Evolutionary conservation across 352 stramenopile genomes (phyloP), one percentile per base, ranked within the genome.

Genomic region (Phytophthora cryptogea): DNA sequence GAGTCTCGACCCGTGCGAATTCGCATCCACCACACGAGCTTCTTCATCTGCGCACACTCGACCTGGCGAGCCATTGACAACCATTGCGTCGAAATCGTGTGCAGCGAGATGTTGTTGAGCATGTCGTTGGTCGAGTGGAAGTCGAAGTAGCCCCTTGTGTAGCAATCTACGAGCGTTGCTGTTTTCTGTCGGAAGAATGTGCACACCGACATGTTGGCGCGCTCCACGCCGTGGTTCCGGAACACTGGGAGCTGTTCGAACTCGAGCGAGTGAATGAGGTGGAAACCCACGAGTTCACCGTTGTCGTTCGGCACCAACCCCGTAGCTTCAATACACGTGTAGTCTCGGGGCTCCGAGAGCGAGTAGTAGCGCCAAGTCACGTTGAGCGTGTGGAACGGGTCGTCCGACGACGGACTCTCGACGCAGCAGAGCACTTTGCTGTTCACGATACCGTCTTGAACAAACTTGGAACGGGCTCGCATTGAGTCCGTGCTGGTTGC

Each of bases 191-290:
- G 68, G 53, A 74, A 80, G 42, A 80, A 74, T 1, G 65, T 50
- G 50, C 72, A 80, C n/a, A 67, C 62, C 2, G 68, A 78, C 72
- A 80, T 80, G 43, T 78, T 78, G n/a, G 72, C 69, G 14, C 78
- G 70, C 28, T 78, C 70, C 17, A 80, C 58, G 31, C 71, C 71
- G 31, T 62, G 31, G 27, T 68, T 68, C 4, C 54, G 43, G 37
- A 80, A 80, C 10, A 56, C 20, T 1, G 66, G 67, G 5, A 82
- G 77, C 40, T 83, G 59, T 2, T 60, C 60, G 31, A 88, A 86
- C 2, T 72, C 70, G 3, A 88, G 61, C 59, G 74, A 85, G 64
- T 88, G 78, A 33, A 83, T 55, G 23, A 88, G 61, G 28, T 88
- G 78, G 56, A 77, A 88, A 0, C 78, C 78, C 14, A 88, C 65